Evolutionary conservation across 768 basidiomycete species (phyloP).

Genomic region (Phylloporus sp.): DNA sequence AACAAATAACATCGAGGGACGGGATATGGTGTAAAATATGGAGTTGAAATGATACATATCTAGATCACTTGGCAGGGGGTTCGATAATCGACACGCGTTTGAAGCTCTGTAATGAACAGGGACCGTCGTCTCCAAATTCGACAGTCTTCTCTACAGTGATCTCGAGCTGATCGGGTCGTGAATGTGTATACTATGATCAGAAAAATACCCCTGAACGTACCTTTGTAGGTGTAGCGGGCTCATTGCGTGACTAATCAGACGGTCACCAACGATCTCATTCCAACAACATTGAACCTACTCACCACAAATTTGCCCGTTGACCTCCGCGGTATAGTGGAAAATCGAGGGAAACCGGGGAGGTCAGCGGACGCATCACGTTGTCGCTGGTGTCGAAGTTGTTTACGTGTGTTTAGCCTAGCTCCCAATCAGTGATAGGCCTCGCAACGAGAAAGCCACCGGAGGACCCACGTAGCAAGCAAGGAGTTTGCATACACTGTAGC

Average conservation of each 20-base stretch:
- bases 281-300: background rate
- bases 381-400: slow-evolving; percentile 29
- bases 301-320: slow-evolving; percentile 5
- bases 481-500: slow-evolving; percentile 48
- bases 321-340: slow-evolving; percentile 17
- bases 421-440: background rate
- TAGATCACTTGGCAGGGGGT: slow-evolving; percentile 3
- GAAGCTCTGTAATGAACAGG: background rate
- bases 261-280: background rate
- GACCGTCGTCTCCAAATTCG: slow-evolving; percentile 21
- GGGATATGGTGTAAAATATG: background rate
- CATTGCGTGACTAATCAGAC: slow-evolving; percentile 8
- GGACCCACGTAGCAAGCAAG: slow-evolving; percentile 41
- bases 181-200: background rate
- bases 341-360: slow-evolving; percentile 26
- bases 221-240: slow-evolving; percentile 9
- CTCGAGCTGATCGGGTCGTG: slow-evolving; percentile 17
- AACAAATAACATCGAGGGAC: background rate
- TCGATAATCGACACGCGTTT: slow-evolving; percentile 9
- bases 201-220: slow-evolving; percentile 3
- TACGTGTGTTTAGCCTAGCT: slow-evolving; percentile 37
- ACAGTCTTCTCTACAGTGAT: slow-evolving; percentile 30
- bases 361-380: slow-evolving; percentile 30
- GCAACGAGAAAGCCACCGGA: background rate
- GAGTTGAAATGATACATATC: background rate